A percentile compares a stretch with the other conserved stretches of the same genome.
These are phyloP conservation scores for Sequoia sempervirens DNA, from an alignment of 75 land plant genomes.

Conservation along the genomic window DNA sequence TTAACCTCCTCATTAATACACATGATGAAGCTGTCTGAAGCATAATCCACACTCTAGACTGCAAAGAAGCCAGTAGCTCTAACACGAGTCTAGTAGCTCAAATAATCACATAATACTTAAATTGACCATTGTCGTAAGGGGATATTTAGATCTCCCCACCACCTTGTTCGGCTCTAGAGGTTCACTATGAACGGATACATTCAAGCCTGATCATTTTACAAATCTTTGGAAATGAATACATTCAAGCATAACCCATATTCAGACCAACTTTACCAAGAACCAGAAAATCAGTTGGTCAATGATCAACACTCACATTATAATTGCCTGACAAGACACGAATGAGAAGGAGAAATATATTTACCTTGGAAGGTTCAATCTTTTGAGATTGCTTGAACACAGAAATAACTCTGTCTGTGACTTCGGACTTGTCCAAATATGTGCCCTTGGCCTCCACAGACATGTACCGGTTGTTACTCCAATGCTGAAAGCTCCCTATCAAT, in stretches of 20 bases:
- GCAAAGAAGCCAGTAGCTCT: too few species aligned
- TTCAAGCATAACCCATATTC: neutral
- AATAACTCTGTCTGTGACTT: slow-evolving; percentile 75
- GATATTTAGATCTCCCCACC: too few species aligned
- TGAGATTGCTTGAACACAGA: slow-evolving; percentile 77
- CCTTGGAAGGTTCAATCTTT: slow-evolving; percentile 85
- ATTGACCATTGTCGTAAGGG: neutral
- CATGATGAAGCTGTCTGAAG: too few species aligned
- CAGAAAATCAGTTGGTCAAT: neutral
- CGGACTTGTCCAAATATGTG: slow-evolving; percentile 74
- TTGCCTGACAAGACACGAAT: neutral
- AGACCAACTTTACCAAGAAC: neutral
- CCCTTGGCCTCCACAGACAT: slow-evolving; percentile 64
- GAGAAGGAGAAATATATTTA: slow-evolving; percentile 10
- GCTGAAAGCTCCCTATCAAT: slow-evolving; percentile 2
- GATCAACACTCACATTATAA: neutral
- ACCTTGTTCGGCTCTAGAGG: neutral
- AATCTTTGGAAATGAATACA: neutral
- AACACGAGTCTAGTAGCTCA: neutral
- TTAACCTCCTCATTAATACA: too few species aligned
- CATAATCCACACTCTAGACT: too few species aligned
- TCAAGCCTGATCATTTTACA: neutral
- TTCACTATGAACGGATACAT: neutral
- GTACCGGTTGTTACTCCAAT: slow-evolving; percentile 10
- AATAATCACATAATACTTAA: neutral